Evolutionary conservation across 805 yeast genomes (phyloP), one percentile per base, ranked within the genome.

Genomic region (Diddensiella santjacobensis): DNA sequence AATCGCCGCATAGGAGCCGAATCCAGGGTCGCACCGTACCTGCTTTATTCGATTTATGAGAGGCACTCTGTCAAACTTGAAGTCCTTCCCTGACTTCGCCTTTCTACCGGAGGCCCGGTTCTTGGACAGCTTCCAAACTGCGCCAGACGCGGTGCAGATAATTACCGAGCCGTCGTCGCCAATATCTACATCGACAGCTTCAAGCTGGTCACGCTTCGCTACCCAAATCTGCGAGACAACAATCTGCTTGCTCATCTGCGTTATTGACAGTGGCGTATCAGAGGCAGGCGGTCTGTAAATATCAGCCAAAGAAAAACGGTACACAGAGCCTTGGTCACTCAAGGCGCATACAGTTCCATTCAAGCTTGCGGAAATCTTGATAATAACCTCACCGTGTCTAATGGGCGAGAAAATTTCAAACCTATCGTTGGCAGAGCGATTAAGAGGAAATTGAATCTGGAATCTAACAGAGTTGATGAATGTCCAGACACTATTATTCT

Each of bases 131-230:
- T 51, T 49, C 74, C 54, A 87, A 0, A 78, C 86, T 19, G 83
- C 75, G 0, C 96, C 96, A 42, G 80, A 79, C 18, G 70, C 63
- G 0, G 93, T 83, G 53, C 84, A 77, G 1, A 90, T 61, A 1
- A 89, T 69, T 1, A 87, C 63, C 0, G 86, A 79, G 0, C 95
- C 95, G 58, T 83, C 85, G 15, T 66, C 69, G 1, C 84, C 77
- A 39, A 83, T 72, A 58, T 82, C 91, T 26, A 85, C 75, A 65
- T 87, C 95, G 3, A 68, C 69, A 42, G 79, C 87, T 47, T 69
- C 71, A 73, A 79, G 67, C 55, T 78, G 81, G 8, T 65, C 62
- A 43, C 77, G 78, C 17, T 60, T 48, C 2, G 61, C 54, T 5
- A 50, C 45, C 69, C 70, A 66, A 3, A 57, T 45, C 6, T 53